phyloP scores from a whole-genome alignment of 768 basidiomycete genomes.

The Lyophyllum semitale region DNA sequence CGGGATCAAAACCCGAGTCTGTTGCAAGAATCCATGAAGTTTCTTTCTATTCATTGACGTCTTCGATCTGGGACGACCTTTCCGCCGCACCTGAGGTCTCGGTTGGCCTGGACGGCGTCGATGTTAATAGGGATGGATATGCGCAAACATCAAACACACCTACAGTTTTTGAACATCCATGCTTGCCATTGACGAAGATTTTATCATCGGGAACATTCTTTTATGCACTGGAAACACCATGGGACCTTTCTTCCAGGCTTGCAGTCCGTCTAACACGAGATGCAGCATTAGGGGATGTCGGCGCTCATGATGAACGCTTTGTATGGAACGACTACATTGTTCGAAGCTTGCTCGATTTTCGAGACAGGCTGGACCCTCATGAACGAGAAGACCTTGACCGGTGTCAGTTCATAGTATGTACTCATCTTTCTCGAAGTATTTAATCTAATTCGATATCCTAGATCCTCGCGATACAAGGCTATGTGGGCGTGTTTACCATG shows the following conservation, averaged over 20 bases:
- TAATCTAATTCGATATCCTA: constrained; percentile 30
- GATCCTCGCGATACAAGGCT: constrained; percentile 94
- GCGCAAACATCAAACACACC: constrained; percentile 40
- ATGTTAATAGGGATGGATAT: constrained; percentile 54
- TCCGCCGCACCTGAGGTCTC: constrained; percentile 50
- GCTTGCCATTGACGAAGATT: constrained; percentile 86
- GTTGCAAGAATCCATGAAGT: constrained; percentile 88
- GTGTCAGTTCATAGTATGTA: constrained; percentile 81
- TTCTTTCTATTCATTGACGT: constrained; percentile 85
- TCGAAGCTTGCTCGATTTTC: constrained; percentile 83
- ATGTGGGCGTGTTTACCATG: constrained; percentile 81
- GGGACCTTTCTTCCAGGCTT: constrained; percentile 90
- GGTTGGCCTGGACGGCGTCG: constrained; percentile 56
- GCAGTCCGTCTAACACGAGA: constrained; percentile 65
- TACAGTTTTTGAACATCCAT: constrained; percentile 86
- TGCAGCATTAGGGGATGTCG: constrained; percentile 45
- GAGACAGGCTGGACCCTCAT: constrained; percentile 69
- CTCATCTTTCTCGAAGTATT: constrained; percentile 6
- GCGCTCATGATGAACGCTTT: constrained; percentile 80
- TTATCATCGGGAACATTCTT: constrained; percentile 93
- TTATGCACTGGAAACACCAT: constrained; percentile 77
- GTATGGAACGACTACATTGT: constrained; percentile 96
- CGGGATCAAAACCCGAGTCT: constrained; percentile 58
- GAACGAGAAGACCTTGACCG: constrained; percentile 77
- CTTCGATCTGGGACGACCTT: constrained; percentile 82